Base-by-base conservation (phyloP, 2,329 filamentous ascomycete genomes). In the Pseudocercospora ulei region DNA sequence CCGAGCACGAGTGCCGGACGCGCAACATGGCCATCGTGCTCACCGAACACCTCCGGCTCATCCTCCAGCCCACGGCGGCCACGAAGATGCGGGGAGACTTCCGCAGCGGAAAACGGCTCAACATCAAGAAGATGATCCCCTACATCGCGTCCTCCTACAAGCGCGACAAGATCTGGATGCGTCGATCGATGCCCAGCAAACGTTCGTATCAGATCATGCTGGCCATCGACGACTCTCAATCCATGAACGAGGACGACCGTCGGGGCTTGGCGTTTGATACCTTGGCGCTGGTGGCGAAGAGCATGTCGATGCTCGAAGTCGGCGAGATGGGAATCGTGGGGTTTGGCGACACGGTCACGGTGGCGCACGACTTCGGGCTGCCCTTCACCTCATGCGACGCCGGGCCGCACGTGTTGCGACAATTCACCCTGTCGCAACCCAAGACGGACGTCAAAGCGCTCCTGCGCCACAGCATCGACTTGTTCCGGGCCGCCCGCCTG, bases 141-240 rank as follows among this genome's bases (percentile, higher is more conserved):
- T 99, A 98, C 66, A 96, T 99, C 53, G 90, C 92, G 1, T 96
- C 87, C 0, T 80, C 82, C 58, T 98, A 95, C 72, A 96, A 95
- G 70, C 83, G 90, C 44, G 90, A 99, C 73, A 98, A 98, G 71
- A 99, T 99, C 64, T 99, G 90, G 90, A 93, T 98, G 80, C 82
- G 92, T 8, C 78, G 92, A 39, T 80, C 77, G 20, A 78, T 94
- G 34, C 92, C 92, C 1, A 88, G 80, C 23, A 96, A 96, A 65
- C 81, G 92, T 25, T 81, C 80, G 41, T 98, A 98, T 65, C 92
- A 99, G 63, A 92, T 98, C 62, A 78, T 98, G 67, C 80, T 99
- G 34, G 92, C 90, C 24, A 85, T 99, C 23, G 90, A 99, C 62
- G 90, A 98, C 67, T 88, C 81, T 55, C 83, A 82, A 61, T 86